Evolutionary conservation across 163 green algal genomes (phyloP).

Genomic region (Coccomyxa subellipsoidea): DNA sequence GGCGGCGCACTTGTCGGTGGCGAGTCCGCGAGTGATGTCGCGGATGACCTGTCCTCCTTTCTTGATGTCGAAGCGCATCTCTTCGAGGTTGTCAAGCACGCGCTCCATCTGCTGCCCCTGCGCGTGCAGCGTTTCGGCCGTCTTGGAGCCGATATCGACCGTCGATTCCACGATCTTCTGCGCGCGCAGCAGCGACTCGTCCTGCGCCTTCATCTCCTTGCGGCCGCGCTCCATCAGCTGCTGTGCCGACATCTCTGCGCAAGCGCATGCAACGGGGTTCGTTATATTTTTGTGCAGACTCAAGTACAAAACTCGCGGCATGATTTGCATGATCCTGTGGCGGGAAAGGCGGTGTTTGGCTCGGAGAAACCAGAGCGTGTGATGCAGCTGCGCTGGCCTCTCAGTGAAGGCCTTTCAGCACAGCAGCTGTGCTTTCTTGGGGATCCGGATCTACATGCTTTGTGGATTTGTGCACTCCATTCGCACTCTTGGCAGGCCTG

Average conservation of each 20-base stretch:
- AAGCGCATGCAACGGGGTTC: too few relatives aligned
- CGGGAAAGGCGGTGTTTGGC: too few relatives aligned
- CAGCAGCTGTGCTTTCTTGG: too few relatives aligned
- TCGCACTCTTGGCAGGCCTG: too few relatives aligned
- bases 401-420: too few relatives aligned
- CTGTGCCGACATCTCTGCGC: conserved; percentile 72
- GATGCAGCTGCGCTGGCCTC: too few relatives aligned
- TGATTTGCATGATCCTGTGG: too few relatives aligned
- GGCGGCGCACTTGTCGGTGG: conserved; percentile 79
- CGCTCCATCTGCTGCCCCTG: conserved; percentile 81
- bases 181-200: conserved; percentile 59
- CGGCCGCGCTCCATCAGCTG: conserved; percentile 78
- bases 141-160: conserved; percentile 60
- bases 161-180: conserved; percentile 70
- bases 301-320: too few relatives aligned
- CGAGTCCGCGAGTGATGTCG: conserved; percentile 79
- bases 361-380: too few relatives aligned
- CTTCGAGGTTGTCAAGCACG: conserved; percentile 79
- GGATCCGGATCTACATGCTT: too few relatives aligned
- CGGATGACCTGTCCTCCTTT: conserved; percentile 76
- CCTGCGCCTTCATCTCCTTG: conserved; percentile 72
- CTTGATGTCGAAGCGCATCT: conserved; percentile 92
- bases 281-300: too few relatives aligned
- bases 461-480: too few relatives aligned
- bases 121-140: conserved; percentile 69